Conservation (phyloP, 2,329 filamentous ascomycete genomes). For the Helicocarpus griseus region DNA sequence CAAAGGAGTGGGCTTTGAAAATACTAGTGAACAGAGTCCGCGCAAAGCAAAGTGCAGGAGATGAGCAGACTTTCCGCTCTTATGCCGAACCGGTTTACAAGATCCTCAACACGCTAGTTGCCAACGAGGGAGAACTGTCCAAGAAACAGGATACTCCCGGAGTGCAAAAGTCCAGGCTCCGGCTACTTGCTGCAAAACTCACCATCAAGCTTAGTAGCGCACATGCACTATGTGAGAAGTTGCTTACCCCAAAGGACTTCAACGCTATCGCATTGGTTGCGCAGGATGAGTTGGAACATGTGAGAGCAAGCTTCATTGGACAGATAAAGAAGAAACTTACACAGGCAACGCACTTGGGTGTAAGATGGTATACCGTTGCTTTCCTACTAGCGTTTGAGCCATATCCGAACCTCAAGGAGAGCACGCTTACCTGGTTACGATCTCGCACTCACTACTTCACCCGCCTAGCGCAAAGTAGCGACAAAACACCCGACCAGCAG, state of each 20-base stretch:
- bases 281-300: conserved; percentile 64
- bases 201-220: conserved; percentile 74
- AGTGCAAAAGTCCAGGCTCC: conserved; percentile 69
- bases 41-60: conserved; percentile 44
- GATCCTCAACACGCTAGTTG: conserved; percentile 66
- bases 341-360: conserved; percentile 58
- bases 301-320: conserved; percentile 69
- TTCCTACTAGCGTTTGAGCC: conserved; percentile 93
- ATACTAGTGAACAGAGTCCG: conserved; percentile 79
- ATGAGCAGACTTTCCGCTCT: conserved; percentile 36
- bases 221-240: conserved; percentile 61
- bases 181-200: conserved; percentile 70
- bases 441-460: conserved; percentile 63
- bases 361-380: conserved; percentile 79
- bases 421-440: conserved; percentile 79
- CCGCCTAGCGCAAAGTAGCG: conserved; percentile 30
- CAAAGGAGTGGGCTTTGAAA: conserved; percentile 75
- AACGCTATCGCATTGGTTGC: conserved; percentile 70
- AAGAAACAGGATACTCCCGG: conserved; percentile 65
- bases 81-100: conserved; percentile 61
- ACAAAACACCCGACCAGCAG: conserved; percentile 39
- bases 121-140: conserved; percentile 68
- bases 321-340: conserved; percentile 65
- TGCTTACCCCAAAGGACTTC: conserved; percentile 65
- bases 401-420: conserved; percentile 57